Evolutionary conservation across 495 filamentous ascomycete species (phyloP).

Genomic region (Penicillium ochrochloron): DNA sequence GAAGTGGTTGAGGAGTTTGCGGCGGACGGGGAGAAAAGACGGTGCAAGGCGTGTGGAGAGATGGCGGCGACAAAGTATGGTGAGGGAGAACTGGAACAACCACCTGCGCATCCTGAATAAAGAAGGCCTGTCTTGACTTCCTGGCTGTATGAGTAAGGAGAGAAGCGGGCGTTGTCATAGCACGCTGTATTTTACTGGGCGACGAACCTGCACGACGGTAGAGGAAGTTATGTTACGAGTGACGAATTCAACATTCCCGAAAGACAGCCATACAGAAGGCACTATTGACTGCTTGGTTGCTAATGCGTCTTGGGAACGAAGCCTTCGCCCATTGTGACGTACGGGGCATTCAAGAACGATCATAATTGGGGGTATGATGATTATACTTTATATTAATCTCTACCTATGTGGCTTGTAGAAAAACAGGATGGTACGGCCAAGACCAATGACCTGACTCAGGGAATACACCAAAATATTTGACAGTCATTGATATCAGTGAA

Average conservation of each 20-base stretch:
- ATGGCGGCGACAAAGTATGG: slow-evolving; percentile 60
- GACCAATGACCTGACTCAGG: slow-evolving; percentile 2
- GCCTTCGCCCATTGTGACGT: not conserved
- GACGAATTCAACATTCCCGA: slow-evolving; percentile 17
- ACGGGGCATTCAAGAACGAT: not conserved
- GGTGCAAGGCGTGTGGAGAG: slow-evolving; percentile 76
- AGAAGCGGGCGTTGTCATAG: not conserved
- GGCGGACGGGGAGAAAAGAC: slow-evolving; percentile 69
- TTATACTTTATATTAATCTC: slow-evolving; percentile 27
- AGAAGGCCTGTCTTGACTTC: not conserved
- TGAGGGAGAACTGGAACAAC: slow-evolving; percentile 51
- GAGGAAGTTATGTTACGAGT: slow-evolving; percentile 14
- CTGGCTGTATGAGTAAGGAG: not conserved
- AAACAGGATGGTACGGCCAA: slow-evolving; percentile 15
- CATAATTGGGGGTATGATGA: slow-evolving; percentile 12
- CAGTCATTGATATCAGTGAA: slow-evolving; percentile 6
- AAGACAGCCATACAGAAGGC: not conserved
- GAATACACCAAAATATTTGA: slow-evolving; percentile 1
- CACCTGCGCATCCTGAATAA: slow-evolving; percentile 41
- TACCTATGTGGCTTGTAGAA: slow-evolving; percentile 16
- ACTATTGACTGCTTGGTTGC: not conserved
- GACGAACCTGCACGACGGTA: not conserved
- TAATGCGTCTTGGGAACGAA: not conserved
- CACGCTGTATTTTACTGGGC: not conserved
- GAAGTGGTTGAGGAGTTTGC: slow-evolving; percentile 85